Percentiles rank a stretch among this genome's conserved stretches.
Conservation (phyloP, 176 grass and related monocot genomes). For the Leersia perrieri region DNA sequence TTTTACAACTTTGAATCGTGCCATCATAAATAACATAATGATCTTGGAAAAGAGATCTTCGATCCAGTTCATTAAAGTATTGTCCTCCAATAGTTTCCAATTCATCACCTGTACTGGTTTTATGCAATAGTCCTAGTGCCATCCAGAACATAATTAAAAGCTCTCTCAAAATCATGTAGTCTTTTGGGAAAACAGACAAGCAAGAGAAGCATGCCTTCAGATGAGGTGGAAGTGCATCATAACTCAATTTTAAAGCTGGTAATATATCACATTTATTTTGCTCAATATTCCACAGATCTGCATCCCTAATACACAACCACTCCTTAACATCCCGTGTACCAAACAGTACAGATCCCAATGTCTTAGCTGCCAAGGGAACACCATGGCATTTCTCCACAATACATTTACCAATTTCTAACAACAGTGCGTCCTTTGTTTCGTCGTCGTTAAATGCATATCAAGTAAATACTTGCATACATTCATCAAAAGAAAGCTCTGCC, state of each 20-base stretch:
- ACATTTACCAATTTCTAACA: background rate
- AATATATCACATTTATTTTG: background rate
- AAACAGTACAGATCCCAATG: background rate
- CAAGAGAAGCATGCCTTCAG: background rate
- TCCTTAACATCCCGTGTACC: background rate
- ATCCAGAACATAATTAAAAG: background rate
- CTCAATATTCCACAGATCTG: background rate
- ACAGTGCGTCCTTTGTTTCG: background rate
- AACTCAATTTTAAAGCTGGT: conserved; percentile 3
- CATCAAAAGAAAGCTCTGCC: background rate
- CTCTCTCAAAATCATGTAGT: background rate
- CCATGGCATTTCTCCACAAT: background rate
- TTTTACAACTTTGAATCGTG: background rate
- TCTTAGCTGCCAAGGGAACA: background rate
- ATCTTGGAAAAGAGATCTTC: conserved; percentile 12
- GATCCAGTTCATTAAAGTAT: background rate
- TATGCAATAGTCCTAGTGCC: background rate
- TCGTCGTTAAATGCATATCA: background rate
- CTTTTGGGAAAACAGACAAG: background rate
- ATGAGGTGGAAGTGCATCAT: conserved; percentile 4
- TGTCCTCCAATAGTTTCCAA: background rate
- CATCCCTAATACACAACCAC: background rate
- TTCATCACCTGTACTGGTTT: background rate
- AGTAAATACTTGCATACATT: background rate
- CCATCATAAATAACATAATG: background rate